Evolutionary conservation across 495 filamentous ascomycete species (phyloP), one percentile per base, ranked within the genome.

Genomic region (Bacidia gigantensis): DNA sequence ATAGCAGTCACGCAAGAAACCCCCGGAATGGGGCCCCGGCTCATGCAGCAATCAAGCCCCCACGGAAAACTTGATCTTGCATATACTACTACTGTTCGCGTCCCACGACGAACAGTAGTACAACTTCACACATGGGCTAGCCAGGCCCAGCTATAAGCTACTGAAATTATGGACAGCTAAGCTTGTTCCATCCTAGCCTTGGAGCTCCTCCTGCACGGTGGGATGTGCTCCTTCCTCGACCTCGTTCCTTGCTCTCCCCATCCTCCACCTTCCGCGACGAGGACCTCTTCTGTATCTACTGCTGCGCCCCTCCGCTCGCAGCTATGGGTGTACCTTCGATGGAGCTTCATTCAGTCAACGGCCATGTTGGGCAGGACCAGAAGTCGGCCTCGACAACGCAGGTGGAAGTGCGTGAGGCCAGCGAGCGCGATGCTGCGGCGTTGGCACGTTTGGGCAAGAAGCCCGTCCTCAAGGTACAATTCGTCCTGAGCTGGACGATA

Each of bases 381-480:
- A 48, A 48, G 25, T 48, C 46, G 21, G 21, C 11, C 21, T 48
- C 21, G 14, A 48, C 46, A 32, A 48, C 46, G 46, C 21, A 48
- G 46, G 25, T 32, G 25, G 46, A 48, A 32, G 41, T 56, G 43
- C 54, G 40, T 25, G 46, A 50, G 3, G 49, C 25, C 25, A 42
- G 11, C 14, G 49, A 52, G 35, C 54, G 54, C 49, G 72, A 76
- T 57, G 68, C 69, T 50, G 57, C 63, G 12, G 56, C 66, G 1
- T 56, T 76, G 38, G 66, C 66, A 11, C 70, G 69, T 9, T 58
- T 77, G 57, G 74, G 74, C 1, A 75, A 76, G 56, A 72, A 71
- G 35, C 65, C 67, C 1, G 68, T 75, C 11, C 59, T 76, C 52
- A 73, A 67, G 65, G 68, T 65, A 52, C 39, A 22, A 12, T 32